Evolutionary conservation across 352 stramenopile genomes (phyloP).

Genomic region (Pythium vanterpoolii): DNA sequence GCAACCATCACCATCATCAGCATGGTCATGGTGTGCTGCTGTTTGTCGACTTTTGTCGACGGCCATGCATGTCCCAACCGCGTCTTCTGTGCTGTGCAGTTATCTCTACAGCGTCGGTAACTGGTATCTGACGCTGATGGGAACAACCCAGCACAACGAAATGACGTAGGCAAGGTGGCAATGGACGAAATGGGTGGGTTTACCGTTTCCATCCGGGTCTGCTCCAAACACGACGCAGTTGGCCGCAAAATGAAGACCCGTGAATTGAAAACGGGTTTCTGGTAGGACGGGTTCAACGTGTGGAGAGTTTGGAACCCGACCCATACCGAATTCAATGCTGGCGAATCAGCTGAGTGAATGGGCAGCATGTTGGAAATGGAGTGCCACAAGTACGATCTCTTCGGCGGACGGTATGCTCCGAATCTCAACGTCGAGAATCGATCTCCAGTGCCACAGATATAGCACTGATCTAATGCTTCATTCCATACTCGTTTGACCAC

Average conservation of each 20-base stretch:
- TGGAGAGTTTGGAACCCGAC: not conserved
- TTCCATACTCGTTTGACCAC: not conserved
- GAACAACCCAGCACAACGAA: not conserved
- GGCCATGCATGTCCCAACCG: too few relatives aligned
- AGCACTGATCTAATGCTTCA: not conserved
- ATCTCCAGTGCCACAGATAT: not conserved
- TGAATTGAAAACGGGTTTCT: not conserved
- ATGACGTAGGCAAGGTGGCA: constrained; percentile 11
- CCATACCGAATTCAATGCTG: not conserved
- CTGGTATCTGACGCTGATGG: not conserved
- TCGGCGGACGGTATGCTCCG: constrained; percentile 44
- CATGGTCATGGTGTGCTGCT: too few relatives aligned
- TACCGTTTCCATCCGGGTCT: not conserved
- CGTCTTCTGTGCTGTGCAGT: too few relatives aligned
- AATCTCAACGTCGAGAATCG: not conserved
- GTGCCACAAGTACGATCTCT: constrained; percentile 64
- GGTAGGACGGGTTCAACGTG: not conserved
- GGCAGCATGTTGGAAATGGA: constrained; percentile 37
- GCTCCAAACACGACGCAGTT: not conserved
- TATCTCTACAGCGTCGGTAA: too few relatives aligned
- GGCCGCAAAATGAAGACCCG: not conserved
- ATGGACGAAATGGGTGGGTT: not conserved
- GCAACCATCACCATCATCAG: not conserved
- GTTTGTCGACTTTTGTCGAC: too few relatives aligned
- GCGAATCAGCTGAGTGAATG: constrained; percentile 15